These are phyloP conservation scores for Apocynum venetum DNA, from an alignment of 257 asterid species.

Conservation along the genomic window DNA sequence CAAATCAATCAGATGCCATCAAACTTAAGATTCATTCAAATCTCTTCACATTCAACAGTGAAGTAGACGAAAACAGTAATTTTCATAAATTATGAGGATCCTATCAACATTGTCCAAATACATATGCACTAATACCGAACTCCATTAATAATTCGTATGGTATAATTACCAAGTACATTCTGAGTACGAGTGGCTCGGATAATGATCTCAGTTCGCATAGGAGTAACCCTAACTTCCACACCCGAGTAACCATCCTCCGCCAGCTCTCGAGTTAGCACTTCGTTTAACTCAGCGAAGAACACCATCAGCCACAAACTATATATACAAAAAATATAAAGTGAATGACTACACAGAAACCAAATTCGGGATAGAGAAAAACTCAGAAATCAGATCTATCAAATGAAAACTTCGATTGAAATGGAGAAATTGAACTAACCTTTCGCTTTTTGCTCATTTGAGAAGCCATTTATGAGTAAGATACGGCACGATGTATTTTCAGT, in stretches of 20 bases:
- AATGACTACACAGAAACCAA: not conserved
- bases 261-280: no score
- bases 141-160: not conserved
- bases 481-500: not conserved
- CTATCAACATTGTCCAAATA: not conserved
- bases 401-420: not conserved
- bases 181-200: slow-evolving; percentile 58
- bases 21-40: not conserved
- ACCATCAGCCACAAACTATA: slow-evolving; percentile 55
- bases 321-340: not conserved
- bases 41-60: not conserved
- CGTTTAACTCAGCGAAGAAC: slow-evolving; percentile 22
- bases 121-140: not conserved
- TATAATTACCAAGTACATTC: slow-evolving; percentile 40
- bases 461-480: slow-evolving; percentile 15
- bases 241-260: no score
- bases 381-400: not conserved
- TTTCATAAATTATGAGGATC: not conserved
- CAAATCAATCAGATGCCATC: not conserved
- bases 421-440: slow-evolving; percentile 14
- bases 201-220: slow-evolving; percentile 56
- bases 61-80: not conserved
- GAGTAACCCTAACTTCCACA: slow-evolving; percentile 56
- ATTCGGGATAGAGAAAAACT: not conserved
- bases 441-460: slow-evolving; percentile 33